Evolutionary conservation across 2,329 filamentous ascomycete species (phyloP).

Genomic region (Claviceps maximensis): DNA sequence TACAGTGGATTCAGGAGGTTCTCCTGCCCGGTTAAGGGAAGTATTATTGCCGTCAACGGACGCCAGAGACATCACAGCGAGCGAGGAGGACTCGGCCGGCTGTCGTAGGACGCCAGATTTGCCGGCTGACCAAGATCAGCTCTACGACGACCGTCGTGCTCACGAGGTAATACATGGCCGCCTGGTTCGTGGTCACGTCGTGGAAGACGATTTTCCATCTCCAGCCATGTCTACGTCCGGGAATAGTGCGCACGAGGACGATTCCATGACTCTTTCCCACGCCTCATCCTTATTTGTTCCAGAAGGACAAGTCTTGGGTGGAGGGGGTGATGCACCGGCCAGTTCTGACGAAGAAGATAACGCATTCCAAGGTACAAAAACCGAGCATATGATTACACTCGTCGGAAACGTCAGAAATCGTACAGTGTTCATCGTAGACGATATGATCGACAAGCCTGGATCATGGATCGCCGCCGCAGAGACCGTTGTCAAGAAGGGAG

Average conservation of each 20-base stretch:
- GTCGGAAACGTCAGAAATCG: slow-evolving; percentile 85
- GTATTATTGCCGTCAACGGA: slow-evolving; percentile 6
- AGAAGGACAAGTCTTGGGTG: slow-evolving; percentile 57
- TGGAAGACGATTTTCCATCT: slow-evolving; percentile 84
- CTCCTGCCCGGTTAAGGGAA: slow-evolving; percentile 22
- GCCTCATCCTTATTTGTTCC: slow-evolving; percentile 71
- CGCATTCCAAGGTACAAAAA: slow-evolving; percentile 61
- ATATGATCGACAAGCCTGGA: slow-evolving; percentile 96
- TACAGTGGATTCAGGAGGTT: slow-evolving; percentile 30
- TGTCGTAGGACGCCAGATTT: slow-evolving; percentile 15
- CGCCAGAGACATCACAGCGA: slow-evolving; percentile 5
- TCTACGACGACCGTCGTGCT: slow-evolving; percentile 69
- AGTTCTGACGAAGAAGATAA: slow-evolving; percentile 90
- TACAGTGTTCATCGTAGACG: slow-evolving; percentile 88
- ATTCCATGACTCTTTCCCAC: slow-evolving; percentile 68
- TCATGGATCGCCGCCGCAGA: slow-evolving; percentile 97
- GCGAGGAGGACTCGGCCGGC: slow-evolving; percentile 10
- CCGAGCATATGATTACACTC: slow-evolving; percentile 94
- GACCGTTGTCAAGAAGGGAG: slow-evolving; percentile 85
- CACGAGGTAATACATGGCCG: slow-evolving; percentile 85
- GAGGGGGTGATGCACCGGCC: slow-evolving; percentile 69
- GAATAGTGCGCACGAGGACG: slow-evolving; percentile 53
- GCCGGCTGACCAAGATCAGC: slow-evolving; percentile 24
- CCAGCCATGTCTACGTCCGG: slow-evolving; percentile 57
- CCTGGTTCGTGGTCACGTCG: slow-evolving; percentile 85